Evolutionary conservation across 2,329 filamentous ascomycete species (phyloP).

Genomic region (Rutstroemia sp.): DNA sequence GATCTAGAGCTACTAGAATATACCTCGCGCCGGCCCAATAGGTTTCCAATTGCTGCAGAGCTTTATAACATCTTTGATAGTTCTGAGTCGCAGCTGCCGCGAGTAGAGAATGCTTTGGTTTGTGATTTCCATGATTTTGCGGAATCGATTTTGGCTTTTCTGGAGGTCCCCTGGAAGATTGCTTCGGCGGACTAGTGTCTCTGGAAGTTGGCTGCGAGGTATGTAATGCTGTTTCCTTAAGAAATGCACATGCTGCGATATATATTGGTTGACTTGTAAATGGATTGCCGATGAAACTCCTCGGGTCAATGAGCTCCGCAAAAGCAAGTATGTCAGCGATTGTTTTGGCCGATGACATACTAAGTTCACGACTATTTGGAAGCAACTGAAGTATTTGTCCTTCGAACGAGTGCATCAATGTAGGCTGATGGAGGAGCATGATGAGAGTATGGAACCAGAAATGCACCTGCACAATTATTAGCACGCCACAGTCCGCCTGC

Average conservation of each 20-base stretch:
- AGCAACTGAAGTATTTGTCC: conserved; percentile 63
- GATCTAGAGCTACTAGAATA: conserved; percentile 77
- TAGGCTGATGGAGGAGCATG: conserved; percentile 78
- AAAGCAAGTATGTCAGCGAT: conserved; percentile 86
- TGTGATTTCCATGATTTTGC: conserved; percentile 23
- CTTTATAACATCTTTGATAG: conserved; percentile 81
- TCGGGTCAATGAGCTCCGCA: conserved; percentile 76
- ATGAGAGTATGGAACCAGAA: conserved; percentile 80
- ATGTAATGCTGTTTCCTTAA: conserved; percentile 72
- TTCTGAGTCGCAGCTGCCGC: conserved; percentile 79
- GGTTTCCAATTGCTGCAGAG: conserved; percentile 68
- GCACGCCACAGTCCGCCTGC: conserved; percentile 53
- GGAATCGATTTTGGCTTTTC: conserved; percentile 15
- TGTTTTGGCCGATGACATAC: conserved; percentile 58
- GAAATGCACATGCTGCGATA: conserved; percentile 80
- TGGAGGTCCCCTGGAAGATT: not conserved
- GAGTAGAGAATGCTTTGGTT: conserved; percentile 61
- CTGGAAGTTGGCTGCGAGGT: conserved; percentile 58
- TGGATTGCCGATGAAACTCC: conserved; percentile 79
- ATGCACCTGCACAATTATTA: conserved; percentile 71
- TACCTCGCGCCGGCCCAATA: conserved; percentile 87
- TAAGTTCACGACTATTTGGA: conserved; percentile 67
- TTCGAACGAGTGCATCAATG: conserved; percentile 70
- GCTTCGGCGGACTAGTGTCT: conserved; percentile 31
- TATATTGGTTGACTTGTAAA: conserved; percentile 90